Base-by-base conservation (phyloP, 192 early-diverging fungal species). In the Coemansia furcata region DNA sequence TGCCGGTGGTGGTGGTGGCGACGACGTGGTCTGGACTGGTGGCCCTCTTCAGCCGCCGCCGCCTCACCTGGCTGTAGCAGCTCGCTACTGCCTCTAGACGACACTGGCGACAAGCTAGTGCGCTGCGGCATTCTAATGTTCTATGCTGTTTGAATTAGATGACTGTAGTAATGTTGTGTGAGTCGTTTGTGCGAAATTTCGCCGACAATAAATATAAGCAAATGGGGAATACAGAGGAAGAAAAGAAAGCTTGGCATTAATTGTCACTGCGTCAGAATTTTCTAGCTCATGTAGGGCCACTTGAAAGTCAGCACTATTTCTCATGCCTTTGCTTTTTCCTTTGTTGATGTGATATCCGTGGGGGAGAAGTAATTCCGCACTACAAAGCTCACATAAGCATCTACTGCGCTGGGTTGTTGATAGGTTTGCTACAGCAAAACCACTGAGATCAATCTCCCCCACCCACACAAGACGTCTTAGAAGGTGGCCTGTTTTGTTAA, bases 1-100 rank as follows among this genome's bases (percentile, higher is more conserved):
- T 55, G 62, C 8, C 62, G 61, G 62, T 33, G 68, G 49, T 70
- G 69, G 12, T 36, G 62, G 46, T 60, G 61, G 33, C 50, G 69
- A 11, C 60, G 69, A 17, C 19, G 63, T 15, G 40, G 47, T 17
- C 54, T 57, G 54, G 54, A 33, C 54, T 57, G 54, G 30, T 11
- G 30, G 5, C 54, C 30, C 15, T 57, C 54, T 32, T 57, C 54
- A 35, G 14, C 54, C 29, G 15, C 32, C 29, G 15, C 32, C 12
- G 54, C 30, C 11, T 57, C 54, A 14, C 54, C 17, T 57, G 54
- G 6, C 30, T 23, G 60, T 1, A 29, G 11, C 2, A 32, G 36
- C 14, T 39, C 30, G 60, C 47, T 50, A 38, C 37, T 62, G 55
- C 55, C 66, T n/a, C 54, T 33, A 15, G 54, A 57, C 9, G 54